Conservation (phyloP, 1,284 basidiomycete species). For the Ceraceosorus guamensis region DNA sequence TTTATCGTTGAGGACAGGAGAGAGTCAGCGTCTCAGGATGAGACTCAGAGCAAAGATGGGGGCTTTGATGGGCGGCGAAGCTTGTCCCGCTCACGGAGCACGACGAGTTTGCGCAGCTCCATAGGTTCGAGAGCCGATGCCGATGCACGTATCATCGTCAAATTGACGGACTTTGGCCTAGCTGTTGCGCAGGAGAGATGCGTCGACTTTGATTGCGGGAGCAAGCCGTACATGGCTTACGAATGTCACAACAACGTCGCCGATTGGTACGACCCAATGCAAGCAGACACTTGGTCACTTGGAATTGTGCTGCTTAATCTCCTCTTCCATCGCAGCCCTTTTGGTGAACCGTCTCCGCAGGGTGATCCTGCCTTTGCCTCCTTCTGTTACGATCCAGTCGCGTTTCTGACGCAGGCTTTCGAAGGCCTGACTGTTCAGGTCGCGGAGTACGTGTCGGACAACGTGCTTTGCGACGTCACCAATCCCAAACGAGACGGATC, state of each 20-base stretch:
- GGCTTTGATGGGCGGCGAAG: slow-evolving; percentile 28
- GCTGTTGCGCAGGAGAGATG: slow-evolving; percentile 81
- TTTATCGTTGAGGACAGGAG: slow-evolving; percentile 50
- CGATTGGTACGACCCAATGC: slow-evolving; percentile 82
- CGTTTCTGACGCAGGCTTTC: slow-evolving; percentile 82
- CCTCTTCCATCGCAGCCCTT: slow-evolving; percentile 96
- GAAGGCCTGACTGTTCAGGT: slow-evolving; percentile 81
- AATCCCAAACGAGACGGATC: slow-evolving; percentile 52
- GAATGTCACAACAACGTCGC: slow-evolving; percentile 97
- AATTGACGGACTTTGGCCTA: slow-evolving; percentile 93
- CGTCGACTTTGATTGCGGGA: slow-evolving; percentile 95
- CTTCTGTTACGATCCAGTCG: slow-evolving; percentile 70
- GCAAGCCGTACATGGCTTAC: slow-evolving; percentile 97
- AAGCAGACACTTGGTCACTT: slow-evolving; percentile 96
- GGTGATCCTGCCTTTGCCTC: slow-evolving; percentile 67
- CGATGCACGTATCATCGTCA: slow-evolving; percentile 58
- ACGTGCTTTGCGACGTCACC: slow-evolving; percentile 76
- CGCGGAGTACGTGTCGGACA: slow-evolving; percentile 74
- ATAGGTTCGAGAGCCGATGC: slow-evolving; percentile 51
- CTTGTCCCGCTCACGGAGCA: no score
- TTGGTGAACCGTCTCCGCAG: slow-evolving; percentile 82
- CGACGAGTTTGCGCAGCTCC: slow-evolving; percentile 50
- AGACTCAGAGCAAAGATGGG: neutral
- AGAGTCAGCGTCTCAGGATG: neutral
- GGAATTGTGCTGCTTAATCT: slow-evolving; percentile 98